phyloP scores from a whole-genome alignment of 306 rosid genomes.

The Urtica urens region DNA sequence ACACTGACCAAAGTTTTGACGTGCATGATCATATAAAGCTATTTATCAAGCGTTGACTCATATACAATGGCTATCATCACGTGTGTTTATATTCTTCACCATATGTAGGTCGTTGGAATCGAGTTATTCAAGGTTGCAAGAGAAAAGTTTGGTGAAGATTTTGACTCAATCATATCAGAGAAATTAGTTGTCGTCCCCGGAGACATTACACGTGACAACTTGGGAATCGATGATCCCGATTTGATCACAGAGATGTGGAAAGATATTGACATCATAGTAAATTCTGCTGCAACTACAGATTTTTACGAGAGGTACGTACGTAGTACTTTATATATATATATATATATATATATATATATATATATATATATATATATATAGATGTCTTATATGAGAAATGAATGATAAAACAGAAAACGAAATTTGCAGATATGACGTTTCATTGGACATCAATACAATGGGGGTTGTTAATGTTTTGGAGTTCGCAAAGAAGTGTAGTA shows the following conservation, averaged over 20 bases:
- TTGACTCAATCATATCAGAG: slow-evolving; percentile 15
- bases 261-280: slow-evolving; percentile 18
- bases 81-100: too few relatives aligned
- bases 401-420: too few relatives aligned
- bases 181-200: slow-evolving; percentile 22
- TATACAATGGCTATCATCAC: too few relatives aligned
- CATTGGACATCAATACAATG: slow-evolving; percentile 20
- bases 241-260: slow-evolving; percentile 11
- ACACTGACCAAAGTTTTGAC: too few relatives aligned
- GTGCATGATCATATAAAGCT: too few relatives aligned
- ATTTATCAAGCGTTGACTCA: too few relatives aligned
- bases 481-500: slow-evolving; percentile 22
- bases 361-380: too few relatives aligned
- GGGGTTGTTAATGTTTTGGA: slow-evolving; percentile 20
- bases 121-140: slow-evolving; percentile 20
- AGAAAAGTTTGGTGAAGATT: slow-evolving; percentile 12
- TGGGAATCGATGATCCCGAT: slow-evolving; percentile 20
- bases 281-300: slow-evolving; percentile 29
- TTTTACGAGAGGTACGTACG: slow-evolving; percentile 28
- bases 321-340: too few relatives aligned
- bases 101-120: slow-evolving; percentile 12
- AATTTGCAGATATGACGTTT: slow-evolving; percentile 23
- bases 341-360: too few relatives aligned
- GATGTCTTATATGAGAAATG: too few relatives aligned
- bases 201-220: slow-evolving; percentile 15